Percentiles rank a stretch among this genome's conserved stretches.
phyloP scores from a whole-genome alignment of 2,329 filamentous ascomycete species.

The Aspergillus costaricaensis region DNA sequence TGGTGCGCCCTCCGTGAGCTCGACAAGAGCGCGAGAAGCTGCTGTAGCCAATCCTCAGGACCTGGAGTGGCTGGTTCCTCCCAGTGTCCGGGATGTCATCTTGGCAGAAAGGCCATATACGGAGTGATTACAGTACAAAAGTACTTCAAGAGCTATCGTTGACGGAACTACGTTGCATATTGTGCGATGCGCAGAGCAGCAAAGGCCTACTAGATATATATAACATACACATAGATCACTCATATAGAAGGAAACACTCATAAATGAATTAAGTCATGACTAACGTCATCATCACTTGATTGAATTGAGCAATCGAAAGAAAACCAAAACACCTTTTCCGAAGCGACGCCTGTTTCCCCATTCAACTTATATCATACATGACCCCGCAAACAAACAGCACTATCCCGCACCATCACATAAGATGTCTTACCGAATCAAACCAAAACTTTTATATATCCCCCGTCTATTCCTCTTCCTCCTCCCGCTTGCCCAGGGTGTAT shows the following conservation, averaged over 20 bases:
- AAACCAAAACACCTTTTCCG: slow-evolving; percentile 3
- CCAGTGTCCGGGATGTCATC: slow-evolving; percentile 37
- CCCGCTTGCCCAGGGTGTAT: slow-evolving; percentile 47
- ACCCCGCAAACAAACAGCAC: background rate
- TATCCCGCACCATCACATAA: too few species aligned
- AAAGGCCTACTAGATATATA: background rate
- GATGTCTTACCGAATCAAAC: background rate
- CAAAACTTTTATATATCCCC: background rate
- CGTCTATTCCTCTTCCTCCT: slow-evolving; percentile 37
- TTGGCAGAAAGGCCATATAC: slow-evolving; percentile 35
- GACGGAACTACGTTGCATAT: too few species aligned
- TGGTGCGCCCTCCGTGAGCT: slow-evolving; percentile 44
- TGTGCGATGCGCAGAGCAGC: background rate
- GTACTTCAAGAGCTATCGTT: too few species aligned
- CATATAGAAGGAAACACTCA: background rate
- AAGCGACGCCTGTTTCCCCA: slow-evolving; percentile 10
- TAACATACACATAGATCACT: background rate
- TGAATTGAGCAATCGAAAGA: background rate
- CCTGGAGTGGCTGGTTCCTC: slow-evolving; percentile 40
- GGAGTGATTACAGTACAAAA: slow-evolving; percentile 4
- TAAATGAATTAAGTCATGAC: background rate
- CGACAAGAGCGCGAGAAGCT: slow-evolving; percentile 45
- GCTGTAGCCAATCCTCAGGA: slow-evolving; percentile 32
- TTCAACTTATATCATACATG: slow-evolving; percentile 3
- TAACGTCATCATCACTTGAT: too few species aligned